Conservation (phyloP, 805 yeast genomes). For the Candida loeiensis region DNA sequence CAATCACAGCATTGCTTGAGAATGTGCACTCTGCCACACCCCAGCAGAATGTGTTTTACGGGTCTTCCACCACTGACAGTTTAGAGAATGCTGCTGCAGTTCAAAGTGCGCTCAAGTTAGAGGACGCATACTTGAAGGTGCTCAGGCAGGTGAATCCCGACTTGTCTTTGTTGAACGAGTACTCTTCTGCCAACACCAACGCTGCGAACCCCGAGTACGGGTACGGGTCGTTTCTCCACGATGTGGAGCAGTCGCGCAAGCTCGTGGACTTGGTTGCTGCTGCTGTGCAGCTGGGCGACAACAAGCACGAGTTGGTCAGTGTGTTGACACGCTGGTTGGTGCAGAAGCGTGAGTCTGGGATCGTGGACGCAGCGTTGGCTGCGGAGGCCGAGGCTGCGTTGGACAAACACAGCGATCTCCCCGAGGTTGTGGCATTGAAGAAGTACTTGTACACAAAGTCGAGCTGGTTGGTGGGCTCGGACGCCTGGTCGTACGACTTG, state of each 20-base stretch:
- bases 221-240: conserved; percentile 67
- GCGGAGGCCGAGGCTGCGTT: conserved; percentile 37
- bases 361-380: conserved; percentile 21
- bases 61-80: conserved; percentile 35
- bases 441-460: conserved; percentile 47
- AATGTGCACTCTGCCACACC: conserved; percentile 56
- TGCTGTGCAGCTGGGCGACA: conserved; percentile 44
- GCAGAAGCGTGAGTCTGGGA: conserved; percentile 38
- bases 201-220: conserved; percentile 79
- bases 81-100: conserved; percentile 33
- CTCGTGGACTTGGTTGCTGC: conserved; percentile 45
- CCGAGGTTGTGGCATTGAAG: conserved; percentile 44
- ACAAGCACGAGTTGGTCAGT: conserved; percentile 50
- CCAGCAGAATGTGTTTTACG: conserved; percentile 59
- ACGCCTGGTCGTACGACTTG: conserved; percentile 90
- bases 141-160: conserved; percentile 64
- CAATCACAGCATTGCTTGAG: conserved; percentile 43
- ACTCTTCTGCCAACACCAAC: conserved; percentile 42
- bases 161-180: conserved; percentile 61
- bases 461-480: conserved; percentile 89
- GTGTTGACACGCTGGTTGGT: conserved; percentile 69
- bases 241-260: conserved; percentile 47
- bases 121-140: conserved; percentile 73
- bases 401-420: conserved; percentile 36
- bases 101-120: conserved; percentile 51